Base-by-base conservation (phyloP, 2,329 filamentous ascomycete species). In the Sporothrix globosa region DNA sequence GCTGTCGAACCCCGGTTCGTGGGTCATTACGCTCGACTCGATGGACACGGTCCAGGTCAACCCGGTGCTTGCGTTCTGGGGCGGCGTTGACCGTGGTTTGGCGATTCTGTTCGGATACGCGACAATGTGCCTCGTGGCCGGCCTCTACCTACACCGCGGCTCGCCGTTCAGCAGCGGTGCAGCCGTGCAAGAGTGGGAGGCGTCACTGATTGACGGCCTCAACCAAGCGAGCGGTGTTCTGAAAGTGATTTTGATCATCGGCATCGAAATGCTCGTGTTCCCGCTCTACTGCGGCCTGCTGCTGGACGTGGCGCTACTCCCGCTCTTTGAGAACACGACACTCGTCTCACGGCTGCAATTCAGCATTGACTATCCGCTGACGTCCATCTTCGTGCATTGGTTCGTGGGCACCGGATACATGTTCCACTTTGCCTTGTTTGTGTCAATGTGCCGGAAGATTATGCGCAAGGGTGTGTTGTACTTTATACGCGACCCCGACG, bases 361-460 rank as follows among this genome's bases (percentile, higher is more conserved):
- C 76, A 92, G 92, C 1, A 83, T 88, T 69, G 85, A 88, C 72
- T 93, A 91, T 72, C 96, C 96, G 0, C 86, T 95, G 74, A 97
- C 93, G 0, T 97, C 95, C 17, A 88, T 96, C 17, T 99, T 99
- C 78, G 91, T 98, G 68, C 96, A 99, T 79, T 99, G 96, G 96
- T 99, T 99, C 77, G 91, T 97, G 70, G 96, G 96, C 65, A 99
- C 96, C 3, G 97, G 94, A 73, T 99, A 99, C 80, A 99, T 99
- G 96, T 99, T 99, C 82, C 96, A 99, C 79, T 99, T 99, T 78
- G 96, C 96, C 5, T 86, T 99, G 3, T 99, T 99, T 78, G 96
- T 99, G 21, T 96, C 94, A 70, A 98, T 99, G 94, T 99, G 96
- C 80, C 90, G 96, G 73, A 97, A 97, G 82, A 97, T 98, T 71